Base-by-base conservation (phyloP, 192 early-diverging fungal genomes). In the Podila verticillata region DNA sequence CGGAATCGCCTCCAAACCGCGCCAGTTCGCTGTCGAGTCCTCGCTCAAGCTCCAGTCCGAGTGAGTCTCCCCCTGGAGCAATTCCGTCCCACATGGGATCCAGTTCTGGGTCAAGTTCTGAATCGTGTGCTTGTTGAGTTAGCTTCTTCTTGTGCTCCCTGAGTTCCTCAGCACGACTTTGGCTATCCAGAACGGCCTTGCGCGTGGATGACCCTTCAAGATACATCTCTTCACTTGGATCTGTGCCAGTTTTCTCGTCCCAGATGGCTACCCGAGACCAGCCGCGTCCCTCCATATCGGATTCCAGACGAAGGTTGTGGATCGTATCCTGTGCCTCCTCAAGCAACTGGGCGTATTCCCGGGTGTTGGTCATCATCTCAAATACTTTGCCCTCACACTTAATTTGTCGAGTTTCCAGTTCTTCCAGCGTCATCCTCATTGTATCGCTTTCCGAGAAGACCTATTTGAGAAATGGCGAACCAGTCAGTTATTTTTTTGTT, bases 321-420 rank as follows among this genome's bases (percentile, higher is more conserved):
- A 90, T 90, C 7, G 86, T 88, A 61, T 88, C 86, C 57, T 90
- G 89, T 10, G 89, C 89, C 51, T 88, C 82, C 51, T 90, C 87
- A 20, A 90, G 81, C 24, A 87, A 56, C 29, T 80, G 81, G 5
- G 89, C 89, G 71, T 90, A 90, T 63, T 90, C 89, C 69, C 87
- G 70, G 0, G 89, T 86, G 47, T 87, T 84, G 26, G 83, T 82
- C 34, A 90, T 86, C 83, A 90, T 86, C 30, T 85, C 80, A 24
- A 84, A 70, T 20, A 90, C 72, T 63, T 87, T 83, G 1, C 83
- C 85, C 36, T 90, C 89, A 47, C 86, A 87, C 56, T 90, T 79
- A 13, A 82, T 58, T 48, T 90, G 89, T 13, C 87, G 84, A 5
- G 74, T 69, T 69, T 90, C 89, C 20, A 90, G 70, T 70, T 90